phyloP scores from a whole-genome alignment of 306 rosid genomes.

The Acmispon strigosus region DNA sequence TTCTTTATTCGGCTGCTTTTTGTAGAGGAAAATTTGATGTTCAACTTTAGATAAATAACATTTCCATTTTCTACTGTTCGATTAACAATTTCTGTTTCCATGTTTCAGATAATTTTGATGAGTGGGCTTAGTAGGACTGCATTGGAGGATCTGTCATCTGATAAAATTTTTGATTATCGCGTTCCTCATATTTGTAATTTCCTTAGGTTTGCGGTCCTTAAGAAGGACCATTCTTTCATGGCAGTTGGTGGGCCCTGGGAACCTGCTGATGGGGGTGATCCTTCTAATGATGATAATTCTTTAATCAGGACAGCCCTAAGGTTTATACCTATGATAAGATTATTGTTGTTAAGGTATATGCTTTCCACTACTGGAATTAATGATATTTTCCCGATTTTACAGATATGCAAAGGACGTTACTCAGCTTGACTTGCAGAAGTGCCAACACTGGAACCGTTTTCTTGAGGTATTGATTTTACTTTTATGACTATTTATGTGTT shows the following conservation, averaged over 20 bases:
- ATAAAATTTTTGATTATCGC: slow-evolving; percentile 67
- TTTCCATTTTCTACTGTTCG: background rate
- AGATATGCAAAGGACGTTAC: slow-evolving; percentile 66
- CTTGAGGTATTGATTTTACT: slow-evolving; percentile 55
- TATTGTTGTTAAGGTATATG: background rate
- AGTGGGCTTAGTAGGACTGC: slow-evolving; percentile 82
- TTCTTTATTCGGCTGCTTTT: background rate
- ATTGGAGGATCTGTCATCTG: slow-evolving; percentile 85
- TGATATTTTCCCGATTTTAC: background rate
- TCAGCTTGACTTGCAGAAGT: slow-evolving; percentile 74
- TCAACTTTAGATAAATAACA: no score
- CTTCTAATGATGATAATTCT: slow-evolving; percentile 62
- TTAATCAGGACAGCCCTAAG: slow-evolving; percentile 74
- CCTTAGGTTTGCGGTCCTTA: slow-evolving; percentile 84
- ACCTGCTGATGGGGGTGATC: slow-evolving; percentile 80
- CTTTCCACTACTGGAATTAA: background rate
- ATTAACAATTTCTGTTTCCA: background rate
- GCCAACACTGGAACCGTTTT: slow-evolving; percentile 88
- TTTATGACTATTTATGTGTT: background rate
- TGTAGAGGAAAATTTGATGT: background rate
- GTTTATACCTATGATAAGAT: slow-evolving; percentile 30
- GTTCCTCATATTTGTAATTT: slow-evolving; percentile 83
- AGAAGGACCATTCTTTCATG: slow-evolving; percentile 75
- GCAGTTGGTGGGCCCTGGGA: slow-evolving; percentile 96
- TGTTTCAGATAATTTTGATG: slow-evolving; percentile 77